Percentiles rank a stretch among this genome's conserved stretches.
phyloP scores from a whole-genome alignment of 129 eudicot species.

The Cynara cardunculus region DNA sequence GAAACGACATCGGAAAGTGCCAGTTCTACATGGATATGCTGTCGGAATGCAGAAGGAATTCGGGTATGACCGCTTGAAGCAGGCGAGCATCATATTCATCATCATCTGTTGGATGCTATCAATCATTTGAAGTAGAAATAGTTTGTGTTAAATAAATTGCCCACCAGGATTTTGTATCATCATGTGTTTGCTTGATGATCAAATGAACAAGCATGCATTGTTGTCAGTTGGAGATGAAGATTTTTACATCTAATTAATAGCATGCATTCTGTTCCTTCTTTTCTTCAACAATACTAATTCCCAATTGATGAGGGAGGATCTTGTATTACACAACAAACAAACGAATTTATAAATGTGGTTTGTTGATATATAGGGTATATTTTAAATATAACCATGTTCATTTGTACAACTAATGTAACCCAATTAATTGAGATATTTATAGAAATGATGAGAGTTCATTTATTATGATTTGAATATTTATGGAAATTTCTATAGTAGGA shows the following conservation, averaged over 20 bases:
- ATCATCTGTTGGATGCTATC: neutral
- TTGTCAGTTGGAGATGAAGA: neutral
- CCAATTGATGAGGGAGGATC: no score
- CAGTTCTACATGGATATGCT: slow-evolving; percentile 87
- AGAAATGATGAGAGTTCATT: no score
- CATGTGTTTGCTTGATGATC: slow-evolving; percentile 3
- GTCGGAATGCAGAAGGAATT: slow-evolving; percentile 69
- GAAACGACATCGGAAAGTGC: slow-evolving; percentile 74
- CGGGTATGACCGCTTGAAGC: slow-evolving; percentile 22
- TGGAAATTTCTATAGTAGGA: no score
- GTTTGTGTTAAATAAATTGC: neutral
- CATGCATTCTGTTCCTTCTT: neutral
- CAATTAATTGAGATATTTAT: no score
- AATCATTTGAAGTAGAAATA: neutral
- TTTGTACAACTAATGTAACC: no score
- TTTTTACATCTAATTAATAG: neutral
- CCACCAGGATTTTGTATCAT: neutral
- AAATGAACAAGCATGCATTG: neutral
- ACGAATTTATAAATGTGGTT: no score
- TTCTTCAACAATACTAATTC: neutral
- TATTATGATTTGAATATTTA: no score
- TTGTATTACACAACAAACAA: no score
- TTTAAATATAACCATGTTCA: no score
- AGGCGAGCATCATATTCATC: neutral
- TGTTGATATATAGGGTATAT: no score